Evolutionary conservation across 495 filamentous ascomycete species (phyloP).

Genomic region (Tuber calosporum): DNA sequence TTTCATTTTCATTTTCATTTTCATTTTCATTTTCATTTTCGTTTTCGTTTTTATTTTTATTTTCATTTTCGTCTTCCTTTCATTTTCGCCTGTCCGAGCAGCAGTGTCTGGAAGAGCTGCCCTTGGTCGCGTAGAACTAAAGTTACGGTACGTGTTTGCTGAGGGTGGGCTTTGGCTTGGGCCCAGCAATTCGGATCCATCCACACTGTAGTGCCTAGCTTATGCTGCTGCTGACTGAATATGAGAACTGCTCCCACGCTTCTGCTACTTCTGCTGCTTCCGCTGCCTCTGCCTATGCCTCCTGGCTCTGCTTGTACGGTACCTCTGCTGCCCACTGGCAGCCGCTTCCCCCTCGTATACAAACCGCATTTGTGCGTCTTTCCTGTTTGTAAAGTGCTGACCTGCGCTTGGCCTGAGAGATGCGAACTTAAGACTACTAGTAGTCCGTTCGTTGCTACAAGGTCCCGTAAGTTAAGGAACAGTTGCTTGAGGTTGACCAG

Average conservation of each 20-base stretch:
- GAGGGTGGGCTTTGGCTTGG: conserved; percentile 29
- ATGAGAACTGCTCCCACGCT: neutral
- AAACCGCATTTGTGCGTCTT: neutral
- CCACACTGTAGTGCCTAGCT: conserved; percentile 18
- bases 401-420: conserved; percentile 31
- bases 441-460: conserved; percentile 10
- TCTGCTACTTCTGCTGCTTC: neutral
- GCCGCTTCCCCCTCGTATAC: conserved; percentile 19
- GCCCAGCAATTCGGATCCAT: conserved; percentile 33
- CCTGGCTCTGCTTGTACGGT: too few relatives aligned
- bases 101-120: neutral
- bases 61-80: too few relatives aligned
- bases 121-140: neutral
- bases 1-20: neutral
- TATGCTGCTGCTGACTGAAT: neutral
- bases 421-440: conserved; percentile 18
- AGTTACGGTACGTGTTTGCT: conserved; percentile 4
- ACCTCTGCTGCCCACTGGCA: conserved; percentile 1
- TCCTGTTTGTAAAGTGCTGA: conserved; percentile 10
- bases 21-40: neutral
- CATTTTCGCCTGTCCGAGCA: neutral
- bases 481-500: too few relatives aligned
- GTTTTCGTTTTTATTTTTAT: neutral
- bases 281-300: too few relatives aligned
- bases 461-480: too few relatives aligned